Evolutionary conservation across 1,284 basidiomycete species (phyloP).

Genomic region (Takashimella tepidaria): DNA sequence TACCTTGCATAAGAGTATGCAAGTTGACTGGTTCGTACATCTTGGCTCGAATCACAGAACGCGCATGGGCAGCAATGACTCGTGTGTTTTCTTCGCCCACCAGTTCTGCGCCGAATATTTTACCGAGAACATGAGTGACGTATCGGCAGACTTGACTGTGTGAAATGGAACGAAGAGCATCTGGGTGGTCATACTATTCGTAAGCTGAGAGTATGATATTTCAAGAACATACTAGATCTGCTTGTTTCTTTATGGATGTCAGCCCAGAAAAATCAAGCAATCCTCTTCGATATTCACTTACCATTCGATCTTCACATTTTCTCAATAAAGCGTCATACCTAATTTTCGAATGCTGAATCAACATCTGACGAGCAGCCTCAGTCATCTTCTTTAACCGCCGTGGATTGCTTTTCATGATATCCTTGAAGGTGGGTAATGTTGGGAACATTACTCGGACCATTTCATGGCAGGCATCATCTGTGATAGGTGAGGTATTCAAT

Average conservation of each 20-base stretch:
- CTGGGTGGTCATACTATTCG: conserved; percentile 1
- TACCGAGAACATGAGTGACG: conserved; percentile 58
- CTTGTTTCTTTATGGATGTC: neutral
- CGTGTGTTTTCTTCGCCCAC: conserved; percentile 72
- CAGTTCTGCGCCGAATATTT: conserved; percentile 72
- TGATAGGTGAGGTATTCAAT: conserved; percentile 27
- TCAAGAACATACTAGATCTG: neutral
- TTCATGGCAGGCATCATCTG: conserved; percentile 4
- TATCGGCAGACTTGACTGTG: conserved; percentile 64
- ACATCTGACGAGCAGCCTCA: conserved; percentile 22
- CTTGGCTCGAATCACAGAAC: conserved; percentile 64
- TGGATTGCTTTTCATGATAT: conserved; percentile 3
- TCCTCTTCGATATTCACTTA: too few species aligned
- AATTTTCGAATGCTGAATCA: conserved; percentile 19
- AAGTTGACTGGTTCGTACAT: conserved; percentile 75
- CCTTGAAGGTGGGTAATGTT: neutral
- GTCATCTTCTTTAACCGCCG: conserved; percentile 12
- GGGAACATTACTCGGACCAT: conserved; percentile 11
- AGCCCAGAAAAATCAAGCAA: too few species aligned
- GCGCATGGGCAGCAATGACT: conserved; percentile 63
- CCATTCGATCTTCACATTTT: conserved; percentile 9
- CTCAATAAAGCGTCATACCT: conserved; percentile 17
- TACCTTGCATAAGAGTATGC: conserved; percentile 73
- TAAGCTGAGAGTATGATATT: too few species aligned
- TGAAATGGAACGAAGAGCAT: conserved; percentile 12